Percentiles rank a stretch among this genome's conserved stretches.
Conservation (phyloP, 768 basidiomycete genomes). For the Trametes cubensis region DNA sequence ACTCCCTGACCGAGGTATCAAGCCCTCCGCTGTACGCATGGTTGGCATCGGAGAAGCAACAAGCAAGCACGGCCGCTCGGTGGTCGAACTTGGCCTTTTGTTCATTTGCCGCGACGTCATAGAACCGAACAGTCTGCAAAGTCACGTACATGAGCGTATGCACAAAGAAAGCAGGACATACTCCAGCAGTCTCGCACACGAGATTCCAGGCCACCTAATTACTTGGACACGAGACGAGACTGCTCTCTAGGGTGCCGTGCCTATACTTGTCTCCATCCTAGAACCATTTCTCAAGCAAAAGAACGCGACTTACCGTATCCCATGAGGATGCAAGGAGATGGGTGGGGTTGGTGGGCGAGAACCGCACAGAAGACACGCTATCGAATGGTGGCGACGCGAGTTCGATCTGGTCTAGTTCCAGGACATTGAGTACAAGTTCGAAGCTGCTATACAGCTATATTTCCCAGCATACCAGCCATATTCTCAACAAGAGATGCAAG, state of each 20-base stretch:
- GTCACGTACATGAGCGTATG: neutral
- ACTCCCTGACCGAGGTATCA: slow-evolving; percentile 85
- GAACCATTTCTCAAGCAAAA: neutral
- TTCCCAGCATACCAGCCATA: neutral
- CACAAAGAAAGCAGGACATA: neutral
- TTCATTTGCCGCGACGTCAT: slow-evolving; percentile 59
- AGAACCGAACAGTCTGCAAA: slow-evolving; percentile 58
- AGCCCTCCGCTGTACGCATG: slow-evolving; percentile 86
- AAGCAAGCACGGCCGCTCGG: slow-evolving; percentile 85
- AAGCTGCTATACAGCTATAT: neutral
- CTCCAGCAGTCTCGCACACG: neutral
- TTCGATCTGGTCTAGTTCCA: slow-evolving; percentile 40
- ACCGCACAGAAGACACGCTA: slow-evolving; percentile 78
- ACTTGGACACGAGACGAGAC: neutral
- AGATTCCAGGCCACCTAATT: neutral
- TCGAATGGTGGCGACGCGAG: slow-evolving; percentile 79
- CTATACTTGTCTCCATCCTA: neutral
- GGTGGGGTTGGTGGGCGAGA: slow-evolving; percentile 78
- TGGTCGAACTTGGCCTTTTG: slow-evolving; percentile 85
- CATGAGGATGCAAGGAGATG: slow-evolving; percentile 85
- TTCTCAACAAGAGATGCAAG: neutral
- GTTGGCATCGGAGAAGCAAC: slow-evolving; percentile 67
- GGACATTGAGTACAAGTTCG: neutral
- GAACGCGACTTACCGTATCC: slow-evolving; percentile 64
- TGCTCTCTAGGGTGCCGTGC: neutral